These are phyloP conservation scores for Penicillium cinerascens DNA, from an alignment of 495 filamentous ascomycete species.

Conservation along the genomic window DNA sequence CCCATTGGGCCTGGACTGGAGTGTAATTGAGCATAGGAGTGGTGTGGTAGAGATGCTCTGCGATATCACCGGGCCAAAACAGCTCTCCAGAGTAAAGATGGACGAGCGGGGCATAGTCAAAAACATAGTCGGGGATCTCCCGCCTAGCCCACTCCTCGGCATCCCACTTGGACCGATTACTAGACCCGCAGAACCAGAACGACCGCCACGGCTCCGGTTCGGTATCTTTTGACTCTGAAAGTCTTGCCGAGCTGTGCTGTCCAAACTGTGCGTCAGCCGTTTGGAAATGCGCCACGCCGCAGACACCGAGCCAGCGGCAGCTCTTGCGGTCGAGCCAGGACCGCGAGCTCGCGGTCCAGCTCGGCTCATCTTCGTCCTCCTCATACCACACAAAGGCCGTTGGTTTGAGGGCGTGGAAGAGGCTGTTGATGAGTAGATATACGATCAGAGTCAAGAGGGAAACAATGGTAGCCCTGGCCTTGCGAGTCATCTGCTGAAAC, in stretches of 20 bases:
- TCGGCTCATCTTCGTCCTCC: slow-evolving; percentile 54
- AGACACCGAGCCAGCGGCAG: slow-evolving; percentile 70
- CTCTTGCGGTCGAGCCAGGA: slow-evolving; percentile 71
- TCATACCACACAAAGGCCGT: slow-evolving; percentile 41
- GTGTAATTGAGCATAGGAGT: slow-evolving; percentile 69
- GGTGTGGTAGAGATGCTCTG: slow-evolving; percentile 78
- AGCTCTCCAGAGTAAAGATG: slow-evolving; percentile 88
- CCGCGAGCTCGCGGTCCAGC: slow-evolving; percentile 68
- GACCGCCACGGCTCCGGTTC: slow-evolving; percentile 25
- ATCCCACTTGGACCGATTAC: slow-evolving; percentile 33
- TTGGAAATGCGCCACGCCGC: slow-evolving; percentile 60
- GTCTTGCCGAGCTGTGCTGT: slow-evolving; percentile 22
- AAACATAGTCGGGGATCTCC: slow-evolving; percentile 60
- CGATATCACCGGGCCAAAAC: slow-evolving; percentile 91
- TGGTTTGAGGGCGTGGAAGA: slow-evolving; percentile 31
- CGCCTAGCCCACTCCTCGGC: slow-evolving; percentile 38
- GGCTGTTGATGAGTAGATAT: slow-evolving; percentile 46
- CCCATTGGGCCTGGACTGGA: slow-evolving; percentile 51
- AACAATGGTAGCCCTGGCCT: slow-evolving; percentile 36
- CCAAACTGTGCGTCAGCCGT: slow-evolving; percentile 26
- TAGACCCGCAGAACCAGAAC: slow-evolving; percentile 28
- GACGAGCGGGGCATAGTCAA: slow-evolving; percentile 78
- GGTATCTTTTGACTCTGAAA: slow-evolving; percentile 11
- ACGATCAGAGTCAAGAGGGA: slow-evolving; percentile 40
- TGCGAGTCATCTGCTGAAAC: slow-evolving; percentile 42